Base-by-base conservation (phyloP, 441 rosid species). In the Syzygium syzygioides region DNA sequence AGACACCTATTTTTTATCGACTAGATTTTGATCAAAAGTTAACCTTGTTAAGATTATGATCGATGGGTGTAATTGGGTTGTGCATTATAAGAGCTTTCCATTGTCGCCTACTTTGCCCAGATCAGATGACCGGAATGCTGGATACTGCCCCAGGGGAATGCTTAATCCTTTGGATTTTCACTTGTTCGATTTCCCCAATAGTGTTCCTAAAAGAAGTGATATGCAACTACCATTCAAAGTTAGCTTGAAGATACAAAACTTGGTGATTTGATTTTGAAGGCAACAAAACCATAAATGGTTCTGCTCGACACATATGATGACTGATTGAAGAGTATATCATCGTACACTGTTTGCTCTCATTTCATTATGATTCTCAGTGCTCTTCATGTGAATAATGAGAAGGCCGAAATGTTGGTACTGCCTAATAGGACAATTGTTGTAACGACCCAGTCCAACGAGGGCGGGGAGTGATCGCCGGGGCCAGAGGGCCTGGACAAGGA, bases 181-280 rank as follows among this genome's bases (percentile, higher is more conserved):
- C 37, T 34, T 98, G 89, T 94, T 95, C 64, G 99, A 97, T 96
- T 97, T 98, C 93, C 99, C 99, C 28, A 97, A 98, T 93, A 96
- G 96, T 87, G 99, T 97, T 89, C 96, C 96, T 85, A 96, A 96
- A 91, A 99, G 99, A 91, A 98, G 98, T 89, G 99, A 98, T 91
- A 90, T 98, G 93, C 99, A 97, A 90, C 97, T 98, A 76, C 99
- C 99, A 1, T 96, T 96, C 93, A 99, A 98, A 93, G 98, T 98
- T 41, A 96, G 99, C 92, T 91, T 97, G 92, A 98, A 98, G 97
- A 98, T 98, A 71, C 99, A 98, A 93, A 98, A 96, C 96, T 96
- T 89, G 99, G 99, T 79, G 99, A 98, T 92, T 91, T 96, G 83
- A 97, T 98, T 93, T 88, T 96, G 93, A 97, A 98, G 92, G 99